A percentile compares a stretch with the other conserved stretches of the same genome.
Conservation (phyloP, 345 rosid species). For the Gossypium bickii region DNA sequence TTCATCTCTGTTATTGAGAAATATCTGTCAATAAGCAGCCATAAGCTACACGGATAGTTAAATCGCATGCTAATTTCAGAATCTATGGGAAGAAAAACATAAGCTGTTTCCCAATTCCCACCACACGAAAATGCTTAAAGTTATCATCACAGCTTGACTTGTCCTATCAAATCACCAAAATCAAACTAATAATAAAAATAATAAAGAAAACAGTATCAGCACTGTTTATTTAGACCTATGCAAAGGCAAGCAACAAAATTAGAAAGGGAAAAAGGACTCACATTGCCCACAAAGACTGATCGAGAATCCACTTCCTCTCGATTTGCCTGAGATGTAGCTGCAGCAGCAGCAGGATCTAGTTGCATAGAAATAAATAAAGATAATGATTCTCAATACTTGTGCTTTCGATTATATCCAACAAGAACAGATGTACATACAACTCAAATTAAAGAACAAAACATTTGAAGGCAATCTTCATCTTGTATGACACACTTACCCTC, state of each 20-base stretch:
- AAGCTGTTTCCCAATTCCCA: background rate
- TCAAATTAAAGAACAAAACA: background rate
- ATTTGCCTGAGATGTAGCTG: slow-evolving; percentile 48
- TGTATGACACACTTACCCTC: background rate
- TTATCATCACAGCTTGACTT: background rate
- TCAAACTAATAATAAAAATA: background rate
- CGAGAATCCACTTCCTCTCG: slow-evolving; percentile 73
- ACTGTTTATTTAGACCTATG: background rate
- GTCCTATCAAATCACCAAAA: background rate
- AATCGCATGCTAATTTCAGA: background rate
- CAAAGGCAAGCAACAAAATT: slow-evolving; percentile 4
- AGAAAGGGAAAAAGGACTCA: slow-evolving; percentile 37
- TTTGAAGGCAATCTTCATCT: background rate
- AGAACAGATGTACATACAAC: background rate
- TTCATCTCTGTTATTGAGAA: background rate
- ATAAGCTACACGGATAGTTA: background rate
- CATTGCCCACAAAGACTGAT: slow-evolving; percentile 75
- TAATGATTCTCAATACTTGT: background rate
- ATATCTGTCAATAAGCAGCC: background rate
- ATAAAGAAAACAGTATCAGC: background rate
- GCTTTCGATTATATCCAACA: background rate
- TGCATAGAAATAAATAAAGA: slow-evolving; percentile 23
- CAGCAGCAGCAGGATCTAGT: slow-evolving; percentile 56
- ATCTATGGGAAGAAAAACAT: background rate
- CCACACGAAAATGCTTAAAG: background rate